These are phyloP conservation scores for Symmetrospora coprosmae DNA, from an alignment of 768 basidiomycete genomes.

Conservation along the genomic window DNA sequence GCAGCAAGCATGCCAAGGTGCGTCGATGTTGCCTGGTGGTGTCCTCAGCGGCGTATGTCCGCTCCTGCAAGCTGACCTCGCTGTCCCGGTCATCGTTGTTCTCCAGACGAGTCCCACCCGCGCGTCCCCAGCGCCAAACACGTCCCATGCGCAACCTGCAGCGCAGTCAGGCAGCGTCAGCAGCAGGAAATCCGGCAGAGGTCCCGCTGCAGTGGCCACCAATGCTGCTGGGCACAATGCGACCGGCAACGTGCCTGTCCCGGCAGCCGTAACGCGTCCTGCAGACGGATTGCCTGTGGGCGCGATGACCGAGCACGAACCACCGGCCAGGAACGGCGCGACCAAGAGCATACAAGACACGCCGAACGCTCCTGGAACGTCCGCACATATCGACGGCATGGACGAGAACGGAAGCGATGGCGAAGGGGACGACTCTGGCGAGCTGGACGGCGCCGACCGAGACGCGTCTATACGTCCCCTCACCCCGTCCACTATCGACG, in stretches of 20 bases:
- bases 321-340: not conserved
- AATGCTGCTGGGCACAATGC: not conserved
- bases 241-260: not conserved
- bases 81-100: too few relatives aligned
- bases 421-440: not conserved
- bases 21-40: not conserved
- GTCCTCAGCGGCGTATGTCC: not conserved
- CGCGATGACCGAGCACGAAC: not conserved
- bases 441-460: not conserved
- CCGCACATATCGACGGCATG: not conserved
- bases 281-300: not conserved
- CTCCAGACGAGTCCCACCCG: too few relatives aligned
- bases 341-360: not conserved
- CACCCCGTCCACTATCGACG: constrained; percentile 9
- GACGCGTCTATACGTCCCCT: constrained; percentile 9
- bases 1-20: not conserved
- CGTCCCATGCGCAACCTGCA: not conserved
- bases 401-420: not conserved
- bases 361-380: not conserved
- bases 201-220: too few relatives aligned
- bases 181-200: not conserved
- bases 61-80: not conserved
- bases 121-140: not conserved
- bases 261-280: not conserved
- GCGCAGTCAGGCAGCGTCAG: not conserved